Evolutionary conservation across 2,329 filamentous ascomycete species (phyloP), one percentile per base, ranked within the genome.

Genomic region (Ustulina deusta): DNA sequence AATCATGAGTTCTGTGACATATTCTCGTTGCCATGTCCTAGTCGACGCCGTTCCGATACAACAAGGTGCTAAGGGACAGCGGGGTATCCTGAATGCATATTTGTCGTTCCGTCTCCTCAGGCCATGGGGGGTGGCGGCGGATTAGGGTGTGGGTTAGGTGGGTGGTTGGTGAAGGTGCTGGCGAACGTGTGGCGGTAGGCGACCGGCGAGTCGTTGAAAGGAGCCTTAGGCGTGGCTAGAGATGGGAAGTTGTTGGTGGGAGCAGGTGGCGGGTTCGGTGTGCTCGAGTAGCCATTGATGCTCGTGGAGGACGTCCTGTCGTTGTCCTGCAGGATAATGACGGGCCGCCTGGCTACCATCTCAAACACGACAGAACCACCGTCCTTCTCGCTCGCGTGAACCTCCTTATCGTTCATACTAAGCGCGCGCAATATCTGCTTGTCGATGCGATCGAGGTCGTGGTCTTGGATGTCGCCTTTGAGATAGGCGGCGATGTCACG

Each of bases 381-480:
- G 2, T 73, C 69, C 20, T 66, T 70, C n/a, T 66, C 63, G 25
- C 36, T 65, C 1, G 63, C 63, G 1, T 71, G 70, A 10, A 68
- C 15, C 44, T 77, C 74, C 57, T 67, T 71, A 13, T 77, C 75
- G 58, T 71, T 71, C 68, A 77, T 74, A 44, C 71, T 73, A 10
- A 77, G 71, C 0, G 75, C 74, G 38, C 75, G 74, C 27, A 77
- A 42, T 58, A 77, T 77, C 27, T 77, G 74, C 13, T 65, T 66
- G 56, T 77, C 75, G 55, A 77, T 72, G 27, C 69, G 70, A 46
- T 74, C 74, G 15, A 77, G 70, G 10, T 76, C 74, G 13, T 67
- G 68, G 48, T 76, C 74, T 15, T 55, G 63, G 36, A 72, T 38
- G 17, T 69, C 68, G 22, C 75, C 75, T 54, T 72, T 73, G 10